Base-by-base conservation (phyloP, 2,329 filamentous ascomycete species). In the Penicillium polonicum region DNA sequence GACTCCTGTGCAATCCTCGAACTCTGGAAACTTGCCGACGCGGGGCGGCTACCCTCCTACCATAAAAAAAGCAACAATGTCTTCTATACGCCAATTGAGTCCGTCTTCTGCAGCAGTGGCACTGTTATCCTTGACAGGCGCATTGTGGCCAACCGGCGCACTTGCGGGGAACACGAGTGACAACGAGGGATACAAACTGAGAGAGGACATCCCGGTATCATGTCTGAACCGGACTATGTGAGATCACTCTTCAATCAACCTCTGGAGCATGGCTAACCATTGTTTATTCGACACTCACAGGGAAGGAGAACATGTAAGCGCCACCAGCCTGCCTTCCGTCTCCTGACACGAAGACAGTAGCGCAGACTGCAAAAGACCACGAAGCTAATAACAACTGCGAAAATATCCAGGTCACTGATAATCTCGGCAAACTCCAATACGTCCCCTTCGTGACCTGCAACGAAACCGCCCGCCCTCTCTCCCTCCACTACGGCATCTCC, bases 391-490 rank as follows among this genome's bases (percentile, higher is more conserved):
- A 25, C 33, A 57, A 55, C 23, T 58, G 36, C 59, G 60, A 57
- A 53, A 41, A 42, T 51, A 74, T 41, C 15, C 59, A 79, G 80
- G 88, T 97, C 70, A 88, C 91, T 70, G 87, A 95, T 72, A 82
- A 83, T 36, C 82, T 87, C 63, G 88, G 94, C 70, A 88, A 95
- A 74, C 85, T 97, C 56, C 84, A 96, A 82, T 97, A 94, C 82
- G 87, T 94, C 44, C 91, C 93, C 39, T 97, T 97, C 76, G 90
- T 90, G 25, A 82, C 83, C 35, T 97, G 94, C 83, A 90, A 92
- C 76, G 94, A 97, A 76, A 97, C 94, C 13, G 82, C 82, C 43
- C 83, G 85, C 49, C 88, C 92, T 0, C 86, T 99, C 68, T 87
- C 94, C 69, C 88, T 99, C 73, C 83, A 85, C 74, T 97, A 96